Percentiles rank a stretch among this genome's conserved stretches.
These are phyloP conservation scores for Cutaneotrichosporon cutaneum DNA, from an alignment of 1,284 basidiomycete species.

Conservation along the genomic window DNA sequence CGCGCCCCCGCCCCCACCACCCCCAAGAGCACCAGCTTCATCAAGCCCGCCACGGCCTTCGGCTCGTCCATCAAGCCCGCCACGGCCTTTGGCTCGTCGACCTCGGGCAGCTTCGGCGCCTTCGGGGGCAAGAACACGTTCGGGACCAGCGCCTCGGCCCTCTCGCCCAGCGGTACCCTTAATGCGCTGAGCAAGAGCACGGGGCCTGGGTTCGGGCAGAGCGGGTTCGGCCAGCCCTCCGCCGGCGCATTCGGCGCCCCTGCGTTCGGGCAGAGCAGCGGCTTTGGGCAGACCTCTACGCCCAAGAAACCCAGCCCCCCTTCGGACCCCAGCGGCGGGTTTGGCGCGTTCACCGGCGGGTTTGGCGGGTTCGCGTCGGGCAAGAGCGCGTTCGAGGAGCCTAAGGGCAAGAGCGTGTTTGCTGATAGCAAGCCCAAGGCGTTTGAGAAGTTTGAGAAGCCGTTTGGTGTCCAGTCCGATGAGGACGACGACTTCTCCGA, in stretches of 20 bases:
- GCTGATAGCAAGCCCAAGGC: slow-evolving; percentile 13
- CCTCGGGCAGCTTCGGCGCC: slow-evolving; percentile 29
- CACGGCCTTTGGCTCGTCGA: slow-evolving; percentile 38
- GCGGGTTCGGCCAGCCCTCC: slow-evolving; percentile 10
- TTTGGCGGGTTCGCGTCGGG: slow-evolving; percentile 30
- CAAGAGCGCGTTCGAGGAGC: slow-evolving; percentile 26
- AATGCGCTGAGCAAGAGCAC: background rate
- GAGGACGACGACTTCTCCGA: background rate
- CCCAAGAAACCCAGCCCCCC: background rate
- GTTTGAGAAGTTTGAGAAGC: background rate
- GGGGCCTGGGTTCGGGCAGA: background rate
- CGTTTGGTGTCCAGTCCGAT: background rate
- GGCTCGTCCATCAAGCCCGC: slow-evolving; percentile 46
- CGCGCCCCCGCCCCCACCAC: slow-evolving; percentile 23
- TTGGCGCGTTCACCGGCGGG: slow-evolving; percentile 37
- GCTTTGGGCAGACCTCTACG: slow-evolving; percentile 19
- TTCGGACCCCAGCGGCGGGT: slow-evolving; percentile 36
- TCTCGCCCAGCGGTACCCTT: slow-evolving; percentile 1
- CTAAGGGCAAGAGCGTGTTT: slow-evolving; percentile 20
- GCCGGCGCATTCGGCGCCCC: slow-evolving; percentile 31
- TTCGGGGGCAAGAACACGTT: slow-evolving; percentile 24
- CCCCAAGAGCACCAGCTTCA: slow-evolving; percentile 33
- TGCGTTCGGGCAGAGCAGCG: slow-evolving; percentile 28
- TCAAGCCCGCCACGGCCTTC: slow-evolving; percentile 39
- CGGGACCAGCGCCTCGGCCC: background rate